Conservation (phyloP, 2,329 filamentous ascomycete species). For the Chaetothyriales sp. region DNA sequence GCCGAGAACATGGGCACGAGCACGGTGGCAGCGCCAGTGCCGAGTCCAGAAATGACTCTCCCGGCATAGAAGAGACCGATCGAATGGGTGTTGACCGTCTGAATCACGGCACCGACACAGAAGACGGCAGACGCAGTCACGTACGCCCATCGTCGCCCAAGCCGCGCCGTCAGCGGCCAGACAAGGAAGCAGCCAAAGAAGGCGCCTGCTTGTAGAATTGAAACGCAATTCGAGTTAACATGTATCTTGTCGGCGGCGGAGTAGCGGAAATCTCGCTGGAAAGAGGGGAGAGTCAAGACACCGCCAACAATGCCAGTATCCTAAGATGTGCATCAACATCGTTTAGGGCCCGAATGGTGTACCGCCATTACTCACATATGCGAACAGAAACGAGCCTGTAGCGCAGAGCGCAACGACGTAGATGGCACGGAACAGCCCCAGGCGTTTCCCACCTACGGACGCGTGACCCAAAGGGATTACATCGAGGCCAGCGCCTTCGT, state of each 20-base stretch:
- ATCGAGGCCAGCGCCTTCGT: neutral
- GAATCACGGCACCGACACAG: slow-evolving; percentile 27
- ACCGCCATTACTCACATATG: slow-evolving; percentile 16
- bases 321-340: neutral
- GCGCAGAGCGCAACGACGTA: slow-evolving; percentile 25
- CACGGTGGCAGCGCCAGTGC: slow-evolving; percentile 33
- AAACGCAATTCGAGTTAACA: slow-evolving; percentile 34
- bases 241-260: slow-evolving; percentile 25
- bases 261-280: slow-evolving; percentile 30
- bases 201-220: slow-evolving; percentile 38
- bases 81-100: slow-evolving; percentile 31
- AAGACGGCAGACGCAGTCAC: slow-evolving; percentile 31
- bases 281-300: slow-evolving; percentile 31
- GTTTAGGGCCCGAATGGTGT: neutral
- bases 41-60: slow-evolving; percentile 34
- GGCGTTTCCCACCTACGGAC: slow-evolving; percentile 20
- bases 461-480: slow-evolving; percentile 3
- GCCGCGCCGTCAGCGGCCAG: slow-evolving; percentile 33
- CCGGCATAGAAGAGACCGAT: slow-evolving; percentile 32
- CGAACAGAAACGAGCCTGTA: slow-evolving; percentile 27
- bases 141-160: slow-evolving; percentile 32
- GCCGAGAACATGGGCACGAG: slow-evolving; percentile 31
- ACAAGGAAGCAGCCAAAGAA: slow-evolving; percentile 38
- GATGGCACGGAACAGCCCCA: slow-evolving; percentile 23
- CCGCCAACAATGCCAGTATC: slow-evolving; percentile 32